Evolutionary conservation across 2,329 filamentous ascomycete species (phyloP).

Genomic region (Xenosphaeropsis pyriputrescens): DNA sequence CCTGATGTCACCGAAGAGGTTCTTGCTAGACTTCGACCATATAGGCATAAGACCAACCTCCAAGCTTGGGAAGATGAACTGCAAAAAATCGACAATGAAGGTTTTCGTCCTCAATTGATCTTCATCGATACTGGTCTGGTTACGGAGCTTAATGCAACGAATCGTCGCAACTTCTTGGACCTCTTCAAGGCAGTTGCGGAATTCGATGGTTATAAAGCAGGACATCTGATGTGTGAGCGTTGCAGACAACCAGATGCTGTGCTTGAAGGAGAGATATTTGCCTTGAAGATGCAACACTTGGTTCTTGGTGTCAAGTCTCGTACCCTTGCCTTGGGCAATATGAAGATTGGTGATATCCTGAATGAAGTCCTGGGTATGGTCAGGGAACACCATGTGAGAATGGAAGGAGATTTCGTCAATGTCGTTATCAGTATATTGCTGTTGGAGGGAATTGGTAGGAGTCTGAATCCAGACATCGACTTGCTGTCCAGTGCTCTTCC

Average conservation of each 20-base stretch:
- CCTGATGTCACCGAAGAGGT: constrained; percentile 81
- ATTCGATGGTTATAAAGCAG: constrained; percentile 92
- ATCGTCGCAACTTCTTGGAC: constrained; percentile 83
- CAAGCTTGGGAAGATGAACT: constrained; percentile 64
- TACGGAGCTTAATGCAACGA: constrained; percentile 77
- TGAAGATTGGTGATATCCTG: constrained; percentile 91
- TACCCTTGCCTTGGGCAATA: constrained; percentile 82
- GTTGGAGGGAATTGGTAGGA: constrained; percentile 85
- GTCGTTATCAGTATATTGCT: constrained; percentile 91
- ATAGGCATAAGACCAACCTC: constrained; percentile 44
- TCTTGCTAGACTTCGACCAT: constrained; percentile 63
- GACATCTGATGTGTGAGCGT: constrained; percentile 88
- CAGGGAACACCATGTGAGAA: constrained; percentile 74
- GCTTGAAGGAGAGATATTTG: constrained; percentile 78
- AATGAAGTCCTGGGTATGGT: constrained; percentile 89
- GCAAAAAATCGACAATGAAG: constrained; percentile 64
- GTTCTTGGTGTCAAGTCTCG: constrained; percentile 80
- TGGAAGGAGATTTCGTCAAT: constrained; percentile 97
- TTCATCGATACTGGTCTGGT: constrained; percentile 97
- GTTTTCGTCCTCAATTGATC: constrained; percentile 84
- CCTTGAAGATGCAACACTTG: constrained; percentile 91
- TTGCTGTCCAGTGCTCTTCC: constrained; percentile 76
- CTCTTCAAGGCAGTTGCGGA: constrained; percentile 93
- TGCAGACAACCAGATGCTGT: constrained; percentile 88
- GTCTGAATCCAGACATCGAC: constrained; percentile 74